Base-by-base conservation (phyloP, 1,284 basidiomycete genomes). In the Apiotrichum gracile region DNA sequence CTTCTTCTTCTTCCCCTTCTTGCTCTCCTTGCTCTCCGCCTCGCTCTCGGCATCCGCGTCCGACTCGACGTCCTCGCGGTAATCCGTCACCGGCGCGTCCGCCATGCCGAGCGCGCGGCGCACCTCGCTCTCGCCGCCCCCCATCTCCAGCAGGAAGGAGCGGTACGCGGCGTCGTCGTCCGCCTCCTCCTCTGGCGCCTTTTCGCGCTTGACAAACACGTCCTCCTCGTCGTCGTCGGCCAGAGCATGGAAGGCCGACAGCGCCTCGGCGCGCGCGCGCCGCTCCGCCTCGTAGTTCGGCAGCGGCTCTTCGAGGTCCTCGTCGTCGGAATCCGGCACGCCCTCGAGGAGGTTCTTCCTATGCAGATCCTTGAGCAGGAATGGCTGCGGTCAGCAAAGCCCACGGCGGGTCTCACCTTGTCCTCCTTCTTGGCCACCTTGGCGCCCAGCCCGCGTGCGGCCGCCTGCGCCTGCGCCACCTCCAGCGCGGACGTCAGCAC, bases 221-320 rank as follows among this genome's bases (percentile, higher is more conserved):
- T 81, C 70, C 8, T 76, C 85, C 10, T 83, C 84, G 4, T 76
- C 77, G 22, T 77, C 75, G 17, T 62, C 68, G 74, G 2, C 79
- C 76, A 2, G 51, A 66, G 25, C 69, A 57, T 64, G 53, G 33
- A 82, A 82, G 0, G 88, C 93, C 2, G 84, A 80, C 33, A 91
- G 88, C 0, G 90, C 91, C 69, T 97, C 90, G 40, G 82, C 79
- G 10, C 88, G 84, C 22, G 97, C 80, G 0, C 77, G 78, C 3
- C 78, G 78, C 73, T 93, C 87, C 68, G 93, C 89, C 74, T 91
- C 80, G 5, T 81, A 83, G 61, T 92, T 86, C 0, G 91, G 88
- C 33, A 84, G 76, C 1, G 79, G 78, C 45, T 59, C 55, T 17
- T 55, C 60, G 27, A 43, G 38, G 9, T 45, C 42, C 22, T 61